Evolutionary conservation across 1,284 basidiomycete species (phyloP).

Genomic region (Leccinum solheimii): DNA sequence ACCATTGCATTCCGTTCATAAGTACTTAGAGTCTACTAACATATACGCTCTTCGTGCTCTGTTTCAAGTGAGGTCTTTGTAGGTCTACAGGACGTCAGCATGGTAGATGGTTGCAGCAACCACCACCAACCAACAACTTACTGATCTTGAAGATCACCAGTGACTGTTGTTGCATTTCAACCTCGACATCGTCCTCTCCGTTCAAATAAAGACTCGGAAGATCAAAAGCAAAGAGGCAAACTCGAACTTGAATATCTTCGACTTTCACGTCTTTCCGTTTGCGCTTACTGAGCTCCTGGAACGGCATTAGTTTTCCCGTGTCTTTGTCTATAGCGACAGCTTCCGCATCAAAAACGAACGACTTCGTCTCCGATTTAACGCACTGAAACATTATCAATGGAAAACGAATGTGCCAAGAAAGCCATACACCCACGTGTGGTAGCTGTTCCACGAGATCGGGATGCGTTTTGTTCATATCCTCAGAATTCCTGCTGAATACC

Average conservation of each 20-base stretch:
- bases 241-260: constrained; percentile 93
- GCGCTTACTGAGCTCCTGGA: constrained; percentile 94
- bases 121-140: too few species aligned
- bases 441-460: constrained; percentile 95
- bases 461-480: constrained; percentile 99
- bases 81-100: too few species aligned
- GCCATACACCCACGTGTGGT: constrained; percentile 66
- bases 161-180: too few species aligned
- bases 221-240: constrained; percentile 96
- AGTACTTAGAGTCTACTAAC: too few species aligned
- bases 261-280: constrained; percentile 98
- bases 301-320: constrained; percentile 86
- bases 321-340: constrained; percentile 93
- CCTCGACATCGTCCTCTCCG: constrained; percentile 58
- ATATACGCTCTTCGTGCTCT: too few species aligned
- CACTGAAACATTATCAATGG: constrained; percentile 52
- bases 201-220: constrained; percentile 91
- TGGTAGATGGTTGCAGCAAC: too few species aligned
- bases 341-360: constrained; percentile 95
- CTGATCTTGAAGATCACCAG: too few species aligned
- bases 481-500: constrained; percentile 96
- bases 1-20: too few species aligned
- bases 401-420: background rate
- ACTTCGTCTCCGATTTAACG: constrained; percentile 77
- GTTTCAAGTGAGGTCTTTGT: too few species aligned